Base-by-base conservation (phyloP, 352 stramenopile species). In the Globisporangium acanthophoron region DNA sequence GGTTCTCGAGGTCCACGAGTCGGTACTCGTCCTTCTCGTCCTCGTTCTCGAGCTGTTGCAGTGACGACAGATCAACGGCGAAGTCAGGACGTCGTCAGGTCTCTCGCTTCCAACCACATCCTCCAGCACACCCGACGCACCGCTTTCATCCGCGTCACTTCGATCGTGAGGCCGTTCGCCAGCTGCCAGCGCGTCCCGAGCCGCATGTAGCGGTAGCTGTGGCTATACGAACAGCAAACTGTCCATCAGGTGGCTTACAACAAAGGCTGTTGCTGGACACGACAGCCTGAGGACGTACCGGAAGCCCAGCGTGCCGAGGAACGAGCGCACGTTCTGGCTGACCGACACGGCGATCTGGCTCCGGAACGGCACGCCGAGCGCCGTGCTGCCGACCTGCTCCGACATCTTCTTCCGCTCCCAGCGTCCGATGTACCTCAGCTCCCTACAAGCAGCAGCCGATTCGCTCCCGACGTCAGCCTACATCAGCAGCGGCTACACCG, bases 381-480 rank as follows among this genome's bases (percentile, higher is more conserved):
- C 76, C 41, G 75, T 68, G 29, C 65, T 79, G 18, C 75, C 73
- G 6, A 81, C 80, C 47, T 90, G 83, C 40, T 94, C 84, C 13
- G 81, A 90, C 74, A 91, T 82, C 47, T 94, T 94, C 59, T 94
- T 94, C 33, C 82, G 78, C 61, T 94, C 84, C 84, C 84, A 94
- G 33, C 84, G 79, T 4, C 84, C 84, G 52, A 94, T 88, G 67
- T 94, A 92, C 15, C 84, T 66, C 55, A 94, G 62, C 53, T 94
- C 84, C 84, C 80, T 91, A 53, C 44, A 8, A 24, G 41, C 41
- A 47, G 41, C 41, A 12, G 41, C 41, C 39, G 11, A 43, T 16
- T 43, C 39, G 39, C 8, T 43, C 39, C 12, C 39, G 12, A 43
- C 6, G 39, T 43, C 24, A 27, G 24, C 24, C 24, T 27, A 27